These are phyloP conservation scores for Musa acuminata DNA, from an alignment of 176 grass and related monocot species.

Conservation along the genomic window DNA sequence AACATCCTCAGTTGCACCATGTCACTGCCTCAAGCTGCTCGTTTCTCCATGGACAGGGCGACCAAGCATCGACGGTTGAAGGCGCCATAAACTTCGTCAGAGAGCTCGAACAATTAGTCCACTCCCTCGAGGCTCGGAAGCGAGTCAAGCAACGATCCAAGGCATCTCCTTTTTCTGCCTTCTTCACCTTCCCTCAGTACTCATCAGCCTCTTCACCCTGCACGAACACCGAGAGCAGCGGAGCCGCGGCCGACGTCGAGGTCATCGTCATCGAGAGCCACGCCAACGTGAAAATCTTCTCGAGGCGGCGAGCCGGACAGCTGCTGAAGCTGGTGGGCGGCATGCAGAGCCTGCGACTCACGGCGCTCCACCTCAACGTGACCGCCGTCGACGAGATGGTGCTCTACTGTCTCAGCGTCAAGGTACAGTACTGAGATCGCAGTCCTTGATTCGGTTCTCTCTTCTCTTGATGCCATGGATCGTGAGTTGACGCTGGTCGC, in stretches of 20 bases:
- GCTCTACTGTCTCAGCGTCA: constrained; percentile 36
- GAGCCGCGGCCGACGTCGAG: constrained; percentile 43
- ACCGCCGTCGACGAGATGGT: constrained; percentile 27
- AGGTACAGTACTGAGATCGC: constrained; percentile 4
- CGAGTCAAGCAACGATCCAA: constrained; percentile 9
- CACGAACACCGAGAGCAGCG: neutral
- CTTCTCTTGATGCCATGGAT: too few relatives aligned
- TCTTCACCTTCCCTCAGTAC: constrained; percentile 93
- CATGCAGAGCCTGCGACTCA: constrained; percentile 24
- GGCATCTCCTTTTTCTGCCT: constrained; percentile 28
- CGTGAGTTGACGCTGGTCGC: too few relatives aligned
- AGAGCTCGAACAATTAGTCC: constrained; percentile 69
- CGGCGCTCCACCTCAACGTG: constrained; percentile 27
- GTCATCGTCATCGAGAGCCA: constrained; percentile 57
- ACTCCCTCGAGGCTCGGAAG: constrained; percentile 42
- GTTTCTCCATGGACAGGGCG: constrained; percentile 27
- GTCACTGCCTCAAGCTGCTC: neutral
- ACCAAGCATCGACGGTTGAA: constrained; percentile 82
- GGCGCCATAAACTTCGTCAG: constrained; percentile 85
- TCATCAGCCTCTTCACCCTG: constrained; percentile 15
- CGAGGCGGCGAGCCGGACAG: constrained; percentile 33
- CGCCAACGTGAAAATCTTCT: constrained; percentile 36
- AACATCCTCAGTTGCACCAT: neutral
- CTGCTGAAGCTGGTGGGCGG: constrained; percentile 44
- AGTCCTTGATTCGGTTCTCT: too few relatives aligned